Evolutionary conservation across 805 yeast species (phyloP).

Genomic region (Hanseniaspora opuntiae): DNA sequence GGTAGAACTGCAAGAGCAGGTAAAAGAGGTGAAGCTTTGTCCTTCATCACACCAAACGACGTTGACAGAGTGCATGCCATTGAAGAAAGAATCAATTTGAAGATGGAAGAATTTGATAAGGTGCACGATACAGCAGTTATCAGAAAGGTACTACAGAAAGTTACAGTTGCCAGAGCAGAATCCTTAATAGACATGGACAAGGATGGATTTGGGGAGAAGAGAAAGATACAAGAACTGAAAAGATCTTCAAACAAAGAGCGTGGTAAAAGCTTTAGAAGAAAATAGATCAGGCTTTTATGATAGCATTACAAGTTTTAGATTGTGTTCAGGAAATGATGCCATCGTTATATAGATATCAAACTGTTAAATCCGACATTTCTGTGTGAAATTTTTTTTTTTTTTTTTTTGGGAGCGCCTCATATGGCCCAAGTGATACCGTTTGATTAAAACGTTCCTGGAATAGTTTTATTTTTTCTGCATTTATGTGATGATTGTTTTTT

Average conservation of each 20-base stretch:
- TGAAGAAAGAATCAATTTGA: slow-evolving; percentile 67
- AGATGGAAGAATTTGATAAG: slow-evolving; percentile 61
- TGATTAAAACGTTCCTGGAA: too few relatives aligned
- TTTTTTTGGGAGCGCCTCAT: too few relatives aligned
- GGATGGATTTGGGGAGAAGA: slow-evolving; percentile 72
- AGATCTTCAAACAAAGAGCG: slow-evolving; percentile 24
- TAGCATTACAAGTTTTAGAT: too few relatives aligned
- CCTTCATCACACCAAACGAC: slow-evolving; percentile 77
- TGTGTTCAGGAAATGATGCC: too few relatives aligned
- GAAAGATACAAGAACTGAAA: slow-evolving; percentile 29
- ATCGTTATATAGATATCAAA: too few relatives aligned
- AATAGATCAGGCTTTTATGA: neutral
- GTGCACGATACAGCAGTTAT: slow-evolving; percentile 69
- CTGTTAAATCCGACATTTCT: too few relatives aligned
- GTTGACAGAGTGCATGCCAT: slow-evolving; percentile 68
- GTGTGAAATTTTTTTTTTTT: too few relatives aligned
- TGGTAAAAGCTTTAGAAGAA: slow-evolving; percentile 3
- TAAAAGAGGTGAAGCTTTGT: slow-evolving; percentile 66
- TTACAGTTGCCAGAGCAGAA: slow-evolving; percentile 76
- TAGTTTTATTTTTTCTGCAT: too few relatives aligned
- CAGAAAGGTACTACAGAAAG: slow-evolving; percentile 51
- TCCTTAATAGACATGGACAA: slow-evolving; percentile 87
- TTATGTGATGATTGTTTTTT: too few relatives aligned
- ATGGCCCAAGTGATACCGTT: too few relatives aligned
- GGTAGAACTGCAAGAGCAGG: slow-evolving; percentile 99